A percentile compares a stretch with the other conserved stretches of the same genome.
Evolutionary conservation across 2,329 filamentous ascomycete genomes (phyloP).

Genomic region (Thelonectria rubi): DNA sequence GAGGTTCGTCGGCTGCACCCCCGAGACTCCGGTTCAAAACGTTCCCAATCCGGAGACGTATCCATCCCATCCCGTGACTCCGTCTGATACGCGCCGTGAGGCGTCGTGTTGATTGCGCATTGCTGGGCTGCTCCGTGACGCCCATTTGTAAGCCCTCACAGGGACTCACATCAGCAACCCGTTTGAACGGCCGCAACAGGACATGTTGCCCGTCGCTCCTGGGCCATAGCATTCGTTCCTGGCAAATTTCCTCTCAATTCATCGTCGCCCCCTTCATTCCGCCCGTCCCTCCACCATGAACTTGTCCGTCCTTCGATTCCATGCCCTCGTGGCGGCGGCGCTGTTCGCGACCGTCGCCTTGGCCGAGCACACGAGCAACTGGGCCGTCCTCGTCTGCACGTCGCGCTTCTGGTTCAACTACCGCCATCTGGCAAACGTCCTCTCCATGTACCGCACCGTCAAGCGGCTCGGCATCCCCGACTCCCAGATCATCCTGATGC

Average conservation of each 20-base stretch:
- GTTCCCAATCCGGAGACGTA: conserved; percentile 6
- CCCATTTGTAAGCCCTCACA: conserved; percentile 39
- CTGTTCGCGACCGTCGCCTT: conserved; percentile 58
- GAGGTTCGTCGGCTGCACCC: conserved; percentile 13
- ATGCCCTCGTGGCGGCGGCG: conserved; percentile 58
- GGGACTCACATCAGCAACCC: conserved; percentile 26
- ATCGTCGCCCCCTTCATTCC: conserved; percentile 2
- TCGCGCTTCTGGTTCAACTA: conserved; percentile 99
- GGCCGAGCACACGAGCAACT: conserved; percentile 94
- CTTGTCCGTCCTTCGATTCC: conserved; percentile 55
- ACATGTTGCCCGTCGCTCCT: conserved; percentile 30
- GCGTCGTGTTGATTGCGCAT: not conserved
- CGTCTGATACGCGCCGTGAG: not conserved
- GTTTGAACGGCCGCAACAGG: conserved; percentile 20
- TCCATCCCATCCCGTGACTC: conserved; percentile 7
- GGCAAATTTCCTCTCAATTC: not conserved
- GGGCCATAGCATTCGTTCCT: conserved; percentile 26
- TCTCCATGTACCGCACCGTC: conserved; percentile 96
- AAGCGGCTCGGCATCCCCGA: conserved; percentile 98
- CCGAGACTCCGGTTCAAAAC: conserved; percentile 19
- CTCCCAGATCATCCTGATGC: conserved; percentile 98
- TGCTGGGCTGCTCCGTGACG: not conserved
- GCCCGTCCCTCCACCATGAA: conserved; percentile 55
- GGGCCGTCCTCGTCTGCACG: conserved; percentile 98
- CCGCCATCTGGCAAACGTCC: conserved; percentile 94